Evolutionary conservation across 2,329 filamentous ascomycete genomes (phyloP), one percentile per base, ranked within the genome.

Genomic region (Cercospora citrullina): DNA sequence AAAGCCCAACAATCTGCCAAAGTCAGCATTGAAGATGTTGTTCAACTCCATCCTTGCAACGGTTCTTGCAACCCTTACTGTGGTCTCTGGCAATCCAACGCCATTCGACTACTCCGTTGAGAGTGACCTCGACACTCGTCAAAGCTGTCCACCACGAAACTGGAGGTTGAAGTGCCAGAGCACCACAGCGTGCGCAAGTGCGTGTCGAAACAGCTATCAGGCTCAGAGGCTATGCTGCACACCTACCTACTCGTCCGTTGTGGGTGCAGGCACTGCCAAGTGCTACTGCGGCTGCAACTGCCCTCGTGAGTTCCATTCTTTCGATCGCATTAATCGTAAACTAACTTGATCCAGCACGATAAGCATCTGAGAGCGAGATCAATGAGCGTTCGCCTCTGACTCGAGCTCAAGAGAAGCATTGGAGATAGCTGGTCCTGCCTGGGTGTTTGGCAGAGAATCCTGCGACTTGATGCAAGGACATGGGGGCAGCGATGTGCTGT

Each of bases 271-370:
- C 26, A 58, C 53, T 2, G 3, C 21, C 21, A 58, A 58, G n/a
- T 58, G 53, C 53, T 58, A 58, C 53, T 58, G 53, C 30, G 23
- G 26, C 30, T 58, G 53, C 53, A 58, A 28, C 30, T 58, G 53
- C n/a, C 53, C 53, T 58, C 21, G 53, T 58, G 14, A 58, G 53
- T 58, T 33, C 8, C 14, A 31, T 6, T 30, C 51, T 55, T 1
- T 30, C 28, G 8, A 30, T 30, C 28, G 28, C 8, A 30, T 30
- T 30, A 7, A 30, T 30, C 28, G n/a, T 30, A 18, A 57, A 28
- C 53, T 57, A 28, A 58, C 8, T 58, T 6, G 0, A 4, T 9
- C n/a, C n/a, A 58, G 53, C 53, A 30, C 23, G 21, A 33, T 58
- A 58, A 53, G 30, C 30, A 18, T 30, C 26, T 26, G 16, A 3